Percentiles rank a stretch among this genome's conserved stretches.
Evolutionary conservation across 371 early-diverging fungal genomes (phyloP).

Genomic region (Mortierella sp.): DNA sequence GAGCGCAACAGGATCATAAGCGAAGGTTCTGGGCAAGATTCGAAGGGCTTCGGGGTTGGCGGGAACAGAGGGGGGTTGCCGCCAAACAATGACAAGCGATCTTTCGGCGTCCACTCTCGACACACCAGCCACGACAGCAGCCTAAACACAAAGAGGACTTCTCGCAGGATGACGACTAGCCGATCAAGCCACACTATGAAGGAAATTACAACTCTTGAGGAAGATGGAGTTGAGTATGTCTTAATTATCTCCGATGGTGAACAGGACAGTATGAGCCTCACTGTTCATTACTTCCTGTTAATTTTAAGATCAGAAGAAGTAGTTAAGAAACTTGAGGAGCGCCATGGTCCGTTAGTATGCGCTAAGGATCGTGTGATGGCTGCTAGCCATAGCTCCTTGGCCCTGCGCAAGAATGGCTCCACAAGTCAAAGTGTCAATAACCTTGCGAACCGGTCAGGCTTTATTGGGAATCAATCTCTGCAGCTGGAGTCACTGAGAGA

Average conservation of each 20-base stretch:
- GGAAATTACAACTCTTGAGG: constrained; percentile 33
- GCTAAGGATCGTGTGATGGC: constrained; percentile 43
- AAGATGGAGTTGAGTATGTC: constrained; percentile 53
- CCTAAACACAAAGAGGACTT: constrained; percentile 29
- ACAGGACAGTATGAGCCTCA: constrained; percentile 43
- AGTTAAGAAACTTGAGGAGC: constrained; percentile 53
- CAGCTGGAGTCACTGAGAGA: constrained; percentile 9
- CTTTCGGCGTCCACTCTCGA: constrained; percentile 32
- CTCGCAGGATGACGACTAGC: constrained; percentile 39
- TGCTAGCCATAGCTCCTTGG: constrained; percentile 23
- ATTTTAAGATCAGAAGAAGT: constrained; percentile 52
- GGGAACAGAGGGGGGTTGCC: constrained; percentile 26
- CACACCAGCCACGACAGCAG: constrained; percentile 52
- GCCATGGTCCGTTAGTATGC: constrained; percentile 46
- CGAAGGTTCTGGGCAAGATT: constrained; percentile 11
- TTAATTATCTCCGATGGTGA: constrained; percentile 50
- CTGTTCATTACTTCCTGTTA: constrained; percentile 50
- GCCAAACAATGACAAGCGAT: constrained; percentile 10
- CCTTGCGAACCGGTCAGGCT: background rate
- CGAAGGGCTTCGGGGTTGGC: constrained; percentile 49
- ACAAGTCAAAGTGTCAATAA: background rate
- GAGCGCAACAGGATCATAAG: constrained; percentile 10
- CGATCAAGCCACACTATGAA: constrained; percentile 40
- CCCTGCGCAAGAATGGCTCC: constrained; percentile 14
- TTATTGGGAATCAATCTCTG: constrained; percentile 9